These are phyloP conservation scores for Emmonsiellopsis sp. DNA, from an alignment of 2,329 filamentous ascomycete species.

Conservation along the genomic window DNA sequence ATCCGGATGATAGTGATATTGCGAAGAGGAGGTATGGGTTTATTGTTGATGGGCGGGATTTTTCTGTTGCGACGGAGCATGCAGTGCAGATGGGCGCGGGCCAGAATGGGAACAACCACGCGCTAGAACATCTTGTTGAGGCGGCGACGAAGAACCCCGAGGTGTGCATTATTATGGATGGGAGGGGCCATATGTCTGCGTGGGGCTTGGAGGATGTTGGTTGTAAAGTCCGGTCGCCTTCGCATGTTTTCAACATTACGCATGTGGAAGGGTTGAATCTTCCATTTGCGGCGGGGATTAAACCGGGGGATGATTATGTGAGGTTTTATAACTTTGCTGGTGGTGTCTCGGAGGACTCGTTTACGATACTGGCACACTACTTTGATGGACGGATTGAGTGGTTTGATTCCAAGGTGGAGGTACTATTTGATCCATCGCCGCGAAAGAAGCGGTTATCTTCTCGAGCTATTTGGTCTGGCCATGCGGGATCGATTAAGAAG, in stretches of 20 bases:
- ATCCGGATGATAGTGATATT: constrained; percentile 30
- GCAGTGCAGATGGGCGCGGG: constrained; percentile 55
- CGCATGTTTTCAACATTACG: constrained; percentile 75
- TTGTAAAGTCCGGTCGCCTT: constrained; percentile 54
- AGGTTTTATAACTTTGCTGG: constrained; percentile 68
- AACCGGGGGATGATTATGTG: constrained; percentile 45
- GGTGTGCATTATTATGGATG: constrained; percentile 76
- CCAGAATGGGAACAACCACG: constrained; percentile 56
- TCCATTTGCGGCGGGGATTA: constrained; percentile 23
- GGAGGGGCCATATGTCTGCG: constrained; percentile 75
- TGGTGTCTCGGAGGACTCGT: constrained; percentile 48
- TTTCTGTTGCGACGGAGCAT: constrained; percentile 59
- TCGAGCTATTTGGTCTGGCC: constrained; percentile 70
- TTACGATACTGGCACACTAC: constrained; percentile 70
- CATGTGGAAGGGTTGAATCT: constrained; percentile 57
- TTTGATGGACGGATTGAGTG: constrained; percentile 80
- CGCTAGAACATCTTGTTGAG: constrained; percentile 75
- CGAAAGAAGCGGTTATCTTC: constrained; percentile 51
- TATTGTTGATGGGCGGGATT: constrained; percentile 72
- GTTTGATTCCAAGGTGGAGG: constrained; percentile 68
- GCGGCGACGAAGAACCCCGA: constrained; percentile 80
- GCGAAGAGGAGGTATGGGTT: constrained; percentile 58
- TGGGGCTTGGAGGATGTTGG: constrained; percentile 88
- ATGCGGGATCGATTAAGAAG: constrained; percentile 71
- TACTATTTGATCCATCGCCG: constrained; percentile 66